These are phyloP conservation scores for Pichia sp. DNA, from an alignment of 1,139 yeast species.

Conservation along the genomic window DNA sequence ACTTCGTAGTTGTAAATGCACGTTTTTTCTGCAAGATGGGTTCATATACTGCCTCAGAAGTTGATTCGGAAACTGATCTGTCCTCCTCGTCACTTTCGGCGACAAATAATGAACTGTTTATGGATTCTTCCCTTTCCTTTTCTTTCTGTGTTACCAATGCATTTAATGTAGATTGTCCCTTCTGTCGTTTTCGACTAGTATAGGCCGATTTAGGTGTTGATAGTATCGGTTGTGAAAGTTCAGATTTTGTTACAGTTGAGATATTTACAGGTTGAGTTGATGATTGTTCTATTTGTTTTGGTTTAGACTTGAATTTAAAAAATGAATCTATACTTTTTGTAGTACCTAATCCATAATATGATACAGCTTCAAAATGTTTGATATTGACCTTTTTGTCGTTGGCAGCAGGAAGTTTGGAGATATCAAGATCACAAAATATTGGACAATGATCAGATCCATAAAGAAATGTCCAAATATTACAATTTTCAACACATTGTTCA, in stretches of 20 bases:
- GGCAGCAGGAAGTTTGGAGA: background rate
- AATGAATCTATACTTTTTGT: slow-evolving; percentile 54
- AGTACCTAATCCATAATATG: slow-evolving; percentile 44
- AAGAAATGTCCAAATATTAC: slow-evolving; percentile 64
- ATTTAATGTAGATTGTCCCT: slow-evolving; percentile 25
- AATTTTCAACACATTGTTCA: slow-evolving; percentile 33
- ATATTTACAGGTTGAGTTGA: too few species aligned
- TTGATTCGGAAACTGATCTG: too few species aligned
- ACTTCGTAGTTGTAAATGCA: slow-evolving; percentile 14
- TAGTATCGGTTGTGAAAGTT: background rate
- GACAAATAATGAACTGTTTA: slow-evolving; percentile 15
- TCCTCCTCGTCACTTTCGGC: slow-evolving; percentile 13
- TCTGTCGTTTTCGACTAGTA: slow-evolving; percentile 21
- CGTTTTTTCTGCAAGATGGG: background rate
- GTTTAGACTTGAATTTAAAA: slow-evolving; percentile 18
- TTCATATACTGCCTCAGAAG: background rate
- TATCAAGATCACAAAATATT: slow-evolving; percentile 59
- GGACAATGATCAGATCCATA: slow-evolving; percentile 97
- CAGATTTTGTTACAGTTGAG: background rate
- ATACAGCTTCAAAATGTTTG: slow-evolving; percentile 51
- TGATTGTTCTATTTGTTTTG: too few species aligned
- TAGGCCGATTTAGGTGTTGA: slow-evolving; percentile 13
- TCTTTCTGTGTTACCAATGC: slow-evolving; percentile 23
- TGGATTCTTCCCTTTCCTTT: background rate
- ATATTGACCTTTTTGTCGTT: background rate